Evolutionary conservation across 495 filamentous ascomycete species (phyloP), one percentile per base, ranked within the genome.

Genomic region (Hypoxylon trugodes): DNA sequence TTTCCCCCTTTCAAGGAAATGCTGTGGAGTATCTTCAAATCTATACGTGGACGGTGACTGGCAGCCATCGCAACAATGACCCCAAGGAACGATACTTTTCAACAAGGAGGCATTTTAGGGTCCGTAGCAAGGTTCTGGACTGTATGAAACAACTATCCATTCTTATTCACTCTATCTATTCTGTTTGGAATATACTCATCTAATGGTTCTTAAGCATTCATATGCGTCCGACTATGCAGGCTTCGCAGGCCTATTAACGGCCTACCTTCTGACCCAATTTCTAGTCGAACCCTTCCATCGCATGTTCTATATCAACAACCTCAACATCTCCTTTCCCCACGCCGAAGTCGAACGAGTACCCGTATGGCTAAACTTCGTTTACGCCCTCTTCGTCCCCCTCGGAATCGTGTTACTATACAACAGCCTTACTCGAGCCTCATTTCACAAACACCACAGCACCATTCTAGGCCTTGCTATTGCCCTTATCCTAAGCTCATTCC

Each of bases 151-250:
- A 19, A 28, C 10, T 24, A 28, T 52, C 21, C 38, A n/a, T 6
- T 28, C 28, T 12, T 33, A 4, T 16, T 7, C 28, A 32, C 7
- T 6, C 37, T 36, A 26, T 22, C 25, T 19, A 8, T 4, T 4
- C 7, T n/a, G 26, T 10, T 15, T 3, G 21, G 9, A 19, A 25
- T 36, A 22, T 40, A 6, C 13, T 50, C 6, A 21, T 28, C 51
- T 7, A 38, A 19, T 37, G 9, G 47, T 47, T 22, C 16, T 53
- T 18, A 61, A 91, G 86, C 87, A 84, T 71, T 90, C 92, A 0
- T 96, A 97, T 76, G 88, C 89, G 10, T 83, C 90, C 6, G 96
- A 98, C 73, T 97, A 94, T 74, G 70, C 96, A 36, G 93, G 90
- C 22, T 82, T 97, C 46, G 80, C 81, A 2, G 66, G 91, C 24